phyloP scores from a whole-genome alignment of 164 flowering plant species.

The Tetrastigma voinierianum region DNA sequence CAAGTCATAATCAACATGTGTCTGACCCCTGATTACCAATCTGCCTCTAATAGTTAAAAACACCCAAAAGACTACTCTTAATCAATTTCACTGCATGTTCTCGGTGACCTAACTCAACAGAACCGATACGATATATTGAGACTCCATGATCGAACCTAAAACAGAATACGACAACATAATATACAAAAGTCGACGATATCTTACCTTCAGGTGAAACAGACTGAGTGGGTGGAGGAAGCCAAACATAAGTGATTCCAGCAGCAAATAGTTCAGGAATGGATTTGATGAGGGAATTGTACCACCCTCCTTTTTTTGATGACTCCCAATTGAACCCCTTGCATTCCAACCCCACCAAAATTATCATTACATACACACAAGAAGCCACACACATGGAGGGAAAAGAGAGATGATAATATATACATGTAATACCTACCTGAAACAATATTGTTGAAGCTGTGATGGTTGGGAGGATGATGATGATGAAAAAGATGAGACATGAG shows the following conservation, averaged over 20 bases:
- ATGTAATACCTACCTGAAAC: constrained; percentile 17
- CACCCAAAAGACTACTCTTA: no score
- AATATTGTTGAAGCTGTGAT: constrained; percentile 12
- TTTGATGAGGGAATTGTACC: constrained; percentile 53
- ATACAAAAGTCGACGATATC: no score
- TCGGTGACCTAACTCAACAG: no score
- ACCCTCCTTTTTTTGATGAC: constrained; percentile 59
- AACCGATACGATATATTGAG: no score
- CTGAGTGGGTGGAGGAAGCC: constrained; percentile 85
- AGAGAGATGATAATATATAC: neutral
- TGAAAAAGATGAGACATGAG: no score
- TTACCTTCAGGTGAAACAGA: constrained; percentile 64
- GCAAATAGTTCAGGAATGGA: constrained; percentile 40
- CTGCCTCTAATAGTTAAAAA: no score
- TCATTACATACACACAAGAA: no score
- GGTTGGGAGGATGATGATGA: constrained; percentile 8
- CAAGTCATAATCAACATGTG: no score
- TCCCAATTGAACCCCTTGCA: constrained; percentile 81
- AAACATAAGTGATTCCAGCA: constrained; percentile 72
- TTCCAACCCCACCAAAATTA: neutral
- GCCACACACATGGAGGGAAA: neutral
- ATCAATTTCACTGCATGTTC: no score
- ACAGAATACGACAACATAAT: no score
- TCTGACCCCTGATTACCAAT: no score
- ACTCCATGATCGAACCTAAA: no score